Evolutionary conservation across 108 stramenopile genomes (phyloP).

Genomic region (Chaetoceros tenuissimus): DNA sequence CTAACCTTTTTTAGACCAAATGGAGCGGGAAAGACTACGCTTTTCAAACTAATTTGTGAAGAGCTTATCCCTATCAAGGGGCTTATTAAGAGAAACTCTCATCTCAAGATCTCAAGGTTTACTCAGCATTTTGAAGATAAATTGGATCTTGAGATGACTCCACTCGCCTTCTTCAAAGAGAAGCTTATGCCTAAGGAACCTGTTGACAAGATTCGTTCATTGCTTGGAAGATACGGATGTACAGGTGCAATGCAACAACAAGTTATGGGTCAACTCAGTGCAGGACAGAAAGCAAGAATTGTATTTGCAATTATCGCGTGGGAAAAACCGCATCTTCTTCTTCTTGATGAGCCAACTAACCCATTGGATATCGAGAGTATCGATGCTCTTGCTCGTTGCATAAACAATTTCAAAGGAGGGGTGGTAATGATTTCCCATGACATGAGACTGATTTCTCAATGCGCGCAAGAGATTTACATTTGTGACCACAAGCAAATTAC

Average conservation of each 20-base stretch:
- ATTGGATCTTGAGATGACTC: slow-evolving; percentile 90
- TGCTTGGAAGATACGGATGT: slow-evolving; percentile 94
- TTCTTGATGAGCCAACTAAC: slow-evolving; percentile 98
- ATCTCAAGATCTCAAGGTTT: slow-evolving; percentile 90
- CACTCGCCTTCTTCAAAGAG: slow-evolving; percentile 93
- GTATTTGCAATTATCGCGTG: slow-evolving; percentile 96
- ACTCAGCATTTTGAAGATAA: slow-evolving; percentile 99
- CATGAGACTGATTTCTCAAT: slow-evolving; percentile 97
- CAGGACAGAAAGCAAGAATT: slow-evolving; percentile 96
- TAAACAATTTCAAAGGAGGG: slow-evolving; percentile 97
- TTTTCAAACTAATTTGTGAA: slow-evolving; percentile 90
- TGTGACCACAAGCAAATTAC: slow-evolving; percentile 89
- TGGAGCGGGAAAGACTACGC: slow-evolving; percentile 83
- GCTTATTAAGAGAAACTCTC: slow-evolving; percentile 84
- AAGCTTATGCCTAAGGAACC: slow-evolving; percentile 74
- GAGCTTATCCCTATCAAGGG: slow-evolving; percentile 90
- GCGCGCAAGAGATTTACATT: slow-evolving; percentile 95
- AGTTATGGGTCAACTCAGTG: slow-evolving; percentile 84
- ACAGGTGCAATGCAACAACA: slow-evolving; percentile 79
- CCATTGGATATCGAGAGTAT: slow-evolving; percentile 96
- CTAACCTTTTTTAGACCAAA: too few species aligned
- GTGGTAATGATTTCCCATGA: slow-evolving; percentile 98
- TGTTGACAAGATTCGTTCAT: slow-evolving; percentile 68
- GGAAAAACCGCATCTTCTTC: slow-evolving; percentile 92
- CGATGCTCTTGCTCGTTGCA: slow-evolving; percentile 91